phyloP scores from a whole-genome alignment of 768 basidiomycete species.

The Coprinellus aureogranulatus region DNA sequence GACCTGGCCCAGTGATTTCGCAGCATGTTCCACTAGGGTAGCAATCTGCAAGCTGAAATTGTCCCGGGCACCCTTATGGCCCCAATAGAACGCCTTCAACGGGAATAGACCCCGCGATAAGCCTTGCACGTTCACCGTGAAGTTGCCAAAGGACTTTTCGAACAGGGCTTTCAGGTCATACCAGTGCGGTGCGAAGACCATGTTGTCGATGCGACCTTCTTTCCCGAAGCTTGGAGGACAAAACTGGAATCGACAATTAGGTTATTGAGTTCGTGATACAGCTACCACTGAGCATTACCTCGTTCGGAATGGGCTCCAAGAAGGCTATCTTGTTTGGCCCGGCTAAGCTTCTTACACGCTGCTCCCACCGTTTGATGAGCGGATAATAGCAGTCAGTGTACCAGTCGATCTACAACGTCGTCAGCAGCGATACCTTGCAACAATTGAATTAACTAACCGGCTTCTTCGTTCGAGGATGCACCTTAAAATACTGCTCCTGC shows the following conservation, averaged over 20 bases:
- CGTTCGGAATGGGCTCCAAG: constrained; percentile 89
- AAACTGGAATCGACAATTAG: constrained; percentile 46
- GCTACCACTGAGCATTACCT: constrained; percentile 47
- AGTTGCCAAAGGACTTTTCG: constrained; percentile 75
- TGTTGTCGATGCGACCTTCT: constrained; percentile 39
- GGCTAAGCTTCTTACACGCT: constrained; percentile 49
- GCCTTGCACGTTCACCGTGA: constrained; percentile 92
- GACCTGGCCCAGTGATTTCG: constrained; percentile 69
- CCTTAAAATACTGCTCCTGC: constrained; percentile 80
- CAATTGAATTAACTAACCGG: constrained; percentile 39
- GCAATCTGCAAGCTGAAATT: constrained; percentile 82
- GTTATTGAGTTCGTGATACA: not conserved
- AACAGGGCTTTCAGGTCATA: constrained; percentile 93
- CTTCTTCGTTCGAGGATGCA: constrained; percentile 60
- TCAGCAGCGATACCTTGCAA: not conserved
- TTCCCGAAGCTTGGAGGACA: constrained; percentile 77
- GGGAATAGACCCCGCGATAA: constrained; percentile 86
- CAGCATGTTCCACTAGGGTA: constrained; percentile 70
- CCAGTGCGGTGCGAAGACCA: constrained; percentile 42
- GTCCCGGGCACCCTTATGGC: constrained; percentile 72
- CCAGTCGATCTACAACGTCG: constrained; percentile 91
- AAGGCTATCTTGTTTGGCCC: constrained; percentile 63
- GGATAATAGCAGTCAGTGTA: constrained; percentile 84
- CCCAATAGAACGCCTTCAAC: constrained; percentile 82
- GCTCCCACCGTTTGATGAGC: constrained; percentile 66